phyloP scores from a whole-genome alignment of 805 yeast species.

The Schizosaccharomyces lindneri region DNA sequence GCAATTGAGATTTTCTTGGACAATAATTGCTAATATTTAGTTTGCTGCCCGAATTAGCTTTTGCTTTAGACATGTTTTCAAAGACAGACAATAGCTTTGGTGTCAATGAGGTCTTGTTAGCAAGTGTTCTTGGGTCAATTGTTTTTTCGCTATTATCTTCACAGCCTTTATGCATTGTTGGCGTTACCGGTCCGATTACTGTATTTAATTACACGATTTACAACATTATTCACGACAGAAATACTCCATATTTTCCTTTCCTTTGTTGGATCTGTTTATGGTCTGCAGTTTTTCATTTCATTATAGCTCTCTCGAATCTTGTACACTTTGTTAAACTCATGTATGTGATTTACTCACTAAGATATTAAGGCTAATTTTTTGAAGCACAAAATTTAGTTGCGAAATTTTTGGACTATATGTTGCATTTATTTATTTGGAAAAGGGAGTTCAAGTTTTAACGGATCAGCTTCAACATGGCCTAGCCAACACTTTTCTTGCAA shows the following conservation, averaged over 20 bases:
- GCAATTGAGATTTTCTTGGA: background rate
- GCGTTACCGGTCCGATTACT: conserved; percentile 88
- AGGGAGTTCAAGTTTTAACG: conserved; percentile 61
- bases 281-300: conserved; percentile 61
- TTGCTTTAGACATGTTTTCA: conserved; percentile 93
- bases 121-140: conserved; percentile 72
- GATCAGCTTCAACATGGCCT: conserved; percentile 33
- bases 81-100: conserved; percentile 72
- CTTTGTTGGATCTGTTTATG: conserved; percentile 92
- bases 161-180: conserved; percentile 84
- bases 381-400: background rate
- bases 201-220: conserved; percentile 82
- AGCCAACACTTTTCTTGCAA: conserved; percentile 30
- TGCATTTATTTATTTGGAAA: conserved; percentile 65
- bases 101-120: conserved; percentile 62
- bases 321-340: conserved; percentile 45
- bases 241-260: conserved; percentile 45
- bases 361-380: conserved; percentile 30
- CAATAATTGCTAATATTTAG: conserved; percentile 2
- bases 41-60: conserved; percentile 75
- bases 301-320: conserved; percentile 43
- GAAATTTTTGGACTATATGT: conserved; percentile 78
- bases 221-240: conserved; percentile 32
- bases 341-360: conserved; percentile 67
- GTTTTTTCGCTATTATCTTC: conserved; percentile 70